Evolutionary conservation across 495 filamentous ascomycete genomes (phyloP).

Genomic region (Copromyces sp.): DNA sequence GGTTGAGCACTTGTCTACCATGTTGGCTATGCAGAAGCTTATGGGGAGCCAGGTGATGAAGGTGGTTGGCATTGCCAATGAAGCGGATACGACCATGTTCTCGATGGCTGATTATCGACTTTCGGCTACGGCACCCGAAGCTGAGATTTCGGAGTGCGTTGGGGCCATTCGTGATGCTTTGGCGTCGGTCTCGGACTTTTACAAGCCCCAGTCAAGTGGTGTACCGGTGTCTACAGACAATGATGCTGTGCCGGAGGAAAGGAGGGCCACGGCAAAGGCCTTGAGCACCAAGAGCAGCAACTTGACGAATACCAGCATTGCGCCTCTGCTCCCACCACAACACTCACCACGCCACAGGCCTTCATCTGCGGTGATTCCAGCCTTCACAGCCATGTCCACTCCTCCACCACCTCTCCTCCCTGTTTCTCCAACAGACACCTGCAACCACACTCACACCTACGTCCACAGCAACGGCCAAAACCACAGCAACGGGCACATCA

Average conservation of each 20-base stretch:
- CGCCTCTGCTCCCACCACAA: background rate
- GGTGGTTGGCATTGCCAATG: conserved; percentile 32
- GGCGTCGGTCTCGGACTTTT: conserved; percentile 23
- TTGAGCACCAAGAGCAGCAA: background rate
- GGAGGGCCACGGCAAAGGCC: background rate
- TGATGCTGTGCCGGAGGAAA: background rate
- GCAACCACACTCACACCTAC: background rate
- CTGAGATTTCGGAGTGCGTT: conserved; percentile 30
- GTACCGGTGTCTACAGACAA: background rate
- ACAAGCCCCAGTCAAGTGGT: conserved; percentile 21
- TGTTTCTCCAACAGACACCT: background rate
- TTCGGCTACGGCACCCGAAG: conserved; percentile 27
- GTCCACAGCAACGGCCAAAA: background rate
- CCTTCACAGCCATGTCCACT: background rate
- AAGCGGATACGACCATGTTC: conserved; percentile 18
- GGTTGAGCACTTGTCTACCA: conserved; percentile 33
- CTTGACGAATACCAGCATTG: background rate
- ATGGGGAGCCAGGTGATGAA: conserved; percentile 33
- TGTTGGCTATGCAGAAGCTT: conserved; percentile 32
- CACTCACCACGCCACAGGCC: background rate
- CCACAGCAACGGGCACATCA: background rate
- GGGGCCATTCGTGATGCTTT: conserved; percentile 31
- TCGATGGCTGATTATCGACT: conserved; percentile 35
- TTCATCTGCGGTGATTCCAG: background rate
- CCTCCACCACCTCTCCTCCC: background rate